phyloP scores from a whole-genome alignment of 352 stramenopile species.

The Phytophthora litchii region DNA sequence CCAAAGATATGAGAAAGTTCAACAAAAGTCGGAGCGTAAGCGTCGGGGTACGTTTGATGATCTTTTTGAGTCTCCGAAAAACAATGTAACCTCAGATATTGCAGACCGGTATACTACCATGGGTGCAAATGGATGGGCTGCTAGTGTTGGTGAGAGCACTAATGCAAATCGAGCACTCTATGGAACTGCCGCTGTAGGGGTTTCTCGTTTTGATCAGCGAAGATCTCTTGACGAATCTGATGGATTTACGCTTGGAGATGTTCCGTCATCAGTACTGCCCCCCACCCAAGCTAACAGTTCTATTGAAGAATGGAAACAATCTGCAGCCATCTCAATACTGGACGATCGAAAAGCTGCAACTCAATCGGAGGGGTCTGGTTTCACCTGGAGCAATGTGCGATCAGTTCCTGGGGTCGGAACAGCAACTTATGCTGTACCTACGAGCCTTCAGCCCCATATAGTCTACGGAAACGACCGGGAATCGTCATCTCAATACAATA shows the following conservation, averaged over 20 bases:
- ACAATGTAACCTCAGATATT: constrained; percentile 5
- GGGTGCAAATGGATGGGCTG: constrained; percentile 16
- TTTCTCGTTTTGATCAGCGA: constrained; percentile 61
- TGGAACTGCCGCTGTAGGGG: constrained; percentile 32
- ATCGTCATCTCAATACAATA: constrained; percentile 14
- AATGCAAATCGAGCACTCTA: constrained; percentile 6
- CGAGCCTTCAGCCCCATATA: constrained; percentile 31
- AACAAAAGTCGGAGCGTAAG: constrained; percentile 29
- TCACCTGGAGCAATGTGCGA: constrained; percentile 49
- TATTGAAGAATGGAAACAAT: constrained; percentile 29
- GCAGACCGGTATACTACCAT: constrained; percentile 9
- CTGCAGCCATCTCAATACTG: constrained; percentile 26
- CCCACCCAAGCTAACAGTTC: constrained; percentile 4
- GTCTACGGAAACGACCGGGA: constrained; percentile 13
- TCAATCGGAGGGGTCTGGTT: constrained; percentile 21
- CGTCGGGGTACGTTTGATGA: constrained; percentile 78
- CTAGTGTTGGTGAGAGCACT: constrained; percentile 14
- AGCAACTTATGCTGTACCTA: constrained; percentile 52
- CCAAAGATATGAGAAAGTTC: constrained; percentile 7
- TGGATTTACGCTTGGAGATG: constrained; percentile 16
- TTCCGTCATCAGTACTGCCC: not conserved
- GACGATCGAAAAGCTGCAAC: constrained; percentile 21
- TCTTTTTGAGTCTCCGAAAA: constrained; percentile 72
- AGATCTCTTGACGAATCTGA: constrained; percentile 39
- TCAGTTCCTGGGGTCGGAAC: constrained; percentile 29